Percentiles rank a stretch among this genome's conserved stretches.
phyloP scores from a whole-genome alignment of 495 filamentous ascomycete species.

The Talaromyces trachyspermus region DNA sequence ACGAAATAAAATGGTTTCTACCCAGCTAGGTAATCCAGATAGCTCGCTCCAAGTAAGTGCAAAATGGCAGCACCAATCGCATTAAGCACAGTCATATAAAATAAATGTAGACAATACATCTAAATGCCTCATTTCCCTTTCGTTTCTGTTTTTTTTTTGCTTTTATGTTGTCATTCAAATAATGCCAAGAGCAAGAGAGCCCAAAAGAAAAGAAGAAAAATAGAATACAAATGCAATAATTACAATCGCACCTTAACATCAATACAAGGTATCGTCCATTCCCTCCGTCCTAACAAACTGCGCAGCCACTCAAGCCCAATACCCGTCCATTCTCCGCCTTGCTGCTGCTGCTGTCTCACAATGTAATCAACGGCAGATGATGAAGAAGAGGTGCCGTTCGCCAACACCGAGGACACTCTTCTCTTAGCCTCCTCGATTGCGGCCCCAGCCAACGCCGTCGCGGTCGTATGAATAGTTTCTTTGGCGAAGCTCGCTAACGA shows the following conservation, averaged over 20 bases:
- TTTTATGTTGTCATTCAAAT: not conserved
- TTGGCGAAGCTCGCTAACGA: conserved; percentile 45
- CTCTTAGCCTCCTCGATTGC: conserved; percentile 56
- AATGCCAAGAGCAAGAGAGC: not conserved
- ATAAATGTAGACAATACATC: no score
- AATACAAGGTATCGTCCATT: conserved; percentile 79
- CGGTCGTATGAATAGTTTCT: conserved; percentile 58
- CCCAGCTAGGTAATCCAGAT: no score
- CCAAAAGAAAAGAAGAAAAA: not conserved
- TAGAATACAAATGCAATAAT: no score
- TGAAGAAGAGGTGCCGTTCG: conserved; percentile 19
- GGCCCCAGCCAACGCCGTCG: conserved; percentile 56
- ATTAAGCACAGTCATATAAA: no score
- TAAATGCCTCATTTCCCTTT: no score
- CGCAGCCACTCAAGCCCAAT: conserved; percentile 78
- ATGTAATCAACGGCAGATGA: conserved; percentile 13
- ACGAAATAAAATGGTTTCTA: no score
- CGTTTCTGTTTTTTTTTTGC: no score
- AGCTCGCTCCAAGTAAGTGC: no score
- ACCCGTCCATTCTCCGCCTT: conserved; percentile 60
- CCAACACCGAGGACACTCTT: conserved; percentile 14
- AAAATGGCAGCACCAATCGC: no score
- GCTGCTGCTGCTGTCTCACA: conserved; percentile 9
- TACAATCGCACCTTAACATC: conserved; percentile 71
- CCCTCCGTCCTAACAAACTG: conserved; percentile 62